Evolutionary conservation across 106 monocot species (phyloP), one percentile per base, ranked within the genome.

Genomic region (Apostasia ramifera): DNA sequence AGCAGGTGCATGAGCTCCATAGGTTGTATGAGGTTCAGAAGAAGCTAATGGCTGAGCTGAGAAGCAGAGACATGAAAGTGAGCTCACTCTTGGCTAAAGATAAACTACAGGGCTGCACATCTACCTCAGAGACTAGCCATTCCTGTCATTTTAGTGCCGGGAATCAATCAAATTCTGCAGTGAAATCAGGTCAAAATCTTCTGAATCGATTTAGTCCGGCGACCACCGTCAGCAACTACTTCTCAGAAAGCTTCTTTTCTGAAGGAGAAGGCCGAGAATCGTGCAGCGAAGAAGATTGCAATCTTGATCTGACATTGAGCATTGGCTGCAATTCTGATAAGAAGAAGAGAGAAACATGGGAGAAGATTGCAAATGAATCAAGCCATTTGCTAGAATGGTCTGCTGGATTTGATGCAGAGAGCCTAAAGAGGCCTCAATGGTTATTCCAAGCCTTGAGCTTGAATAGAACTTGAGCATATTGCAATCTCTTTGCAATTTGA

Each of bases 1-100:
- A 40, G 44, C 77, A 86, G 86, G 86, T 86, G 5, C 59, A 49
- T 2, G 86, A 91, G 58, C 84, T 91, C 61, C 86, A 86, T 73
- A 66, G 69, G 47, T 64, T 86, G 9, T 91, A 91, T 61, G 44
- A 70, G 77, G 76, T 79, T 12, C 91, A 91, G 64, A 91, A 79
- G 56, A 59, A 51, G 41, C 71, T 86, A 62, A 86, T 80, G 86
- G 40, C 63, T 40, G 77, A 84, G 44, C 5, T 70, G 65, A 53
- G 50, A 61, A 51, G 5, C 13, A 79, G 73, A 58, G 64, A 73
- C 47, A 8, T 48, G 7, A 77, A 70, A 52, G 9, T 60, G 42
- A 72, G 60, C 2, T 52, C 72, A 26, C 11, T 53, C 13, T 8
- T 48, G 44, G 45, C 1, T 13, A 73, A 39, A 9, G 59, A 77